A percentile compares a stretch with the other conserved stretches of the same genome.
These are phyloP conservation scores for Dacryopinax spathularia DNA, from an alignment of 768 basidiomycete species.

Conservation along the genomic window DNA sequence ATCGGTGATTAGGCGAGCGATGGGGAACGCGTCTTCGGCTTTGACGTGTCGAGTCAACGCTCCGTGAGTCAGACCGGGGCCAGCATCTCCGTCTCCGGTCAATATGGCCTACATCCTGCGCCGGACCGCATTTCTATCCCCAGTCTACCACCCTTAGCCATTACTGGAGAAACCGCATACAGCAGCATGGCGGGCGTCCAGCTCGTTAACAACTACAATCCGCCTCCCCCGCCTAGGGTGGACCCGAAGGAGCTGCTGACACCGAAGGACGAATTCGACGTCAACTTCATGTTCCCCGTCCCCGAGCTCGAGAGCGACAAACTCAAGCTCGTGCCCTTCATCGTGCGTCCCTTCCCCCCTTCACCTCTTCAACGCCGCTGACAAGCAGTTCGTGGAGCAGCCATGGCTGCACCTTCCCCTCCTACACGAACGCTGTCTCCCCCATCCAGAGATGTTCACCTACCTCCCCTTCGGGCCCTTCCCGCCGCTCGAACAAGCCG, in stretches of 20 bases:
- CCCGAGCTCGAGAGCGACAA: conserved; percentile 33
- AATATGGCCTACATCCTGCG: too few species aligned
- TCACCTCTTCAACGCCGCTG: too few species aligned
- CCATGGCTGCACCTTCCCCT: not conserved
- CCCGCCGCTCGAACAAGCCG: not conserved
- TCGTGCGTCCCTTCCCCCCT: too few species aligned
- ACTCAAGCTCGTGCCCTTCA: conserved; percentile 37
- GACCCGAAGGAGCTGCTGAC: conserved; percentile 5
- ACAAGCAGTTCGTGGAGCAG: too few species aligned
- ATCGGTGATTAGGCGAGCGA: too few species aligned
- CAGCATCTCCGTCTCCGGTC: too few species aligned
- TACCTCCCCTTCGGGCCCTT: conserved; percentile 39
- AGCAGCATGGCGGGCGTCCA: not conserved
- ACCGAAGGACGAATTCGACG: conserved; percentile 22
- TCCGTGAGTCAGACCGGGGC: too few species aligned
- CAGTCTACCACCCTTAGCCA: not conserved
- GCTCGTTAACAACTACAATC: not conserved
- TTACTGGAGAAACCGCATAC: too few species aligned
- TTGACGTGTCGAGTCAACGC: too few species aligned
- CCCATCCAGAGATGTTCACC: conserved; percentile 31
- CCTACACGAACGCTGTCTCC: conserved; percentile 10
- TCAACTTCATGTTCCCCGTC: conserved; percentile 40
- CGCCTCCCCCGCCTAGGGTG: not conserved
- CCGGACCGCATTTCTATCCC: too few species aligned
- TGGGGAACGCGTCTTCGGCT: too few species aligned